Percentiles rank a stretch among this genome's conserved stretches.
These are phyloP conservation scores for Rubroboletus pulcherrimus DNA, from an alignment of 768 basidiomycete genomes.

Conservation along the genomic window DNA sequence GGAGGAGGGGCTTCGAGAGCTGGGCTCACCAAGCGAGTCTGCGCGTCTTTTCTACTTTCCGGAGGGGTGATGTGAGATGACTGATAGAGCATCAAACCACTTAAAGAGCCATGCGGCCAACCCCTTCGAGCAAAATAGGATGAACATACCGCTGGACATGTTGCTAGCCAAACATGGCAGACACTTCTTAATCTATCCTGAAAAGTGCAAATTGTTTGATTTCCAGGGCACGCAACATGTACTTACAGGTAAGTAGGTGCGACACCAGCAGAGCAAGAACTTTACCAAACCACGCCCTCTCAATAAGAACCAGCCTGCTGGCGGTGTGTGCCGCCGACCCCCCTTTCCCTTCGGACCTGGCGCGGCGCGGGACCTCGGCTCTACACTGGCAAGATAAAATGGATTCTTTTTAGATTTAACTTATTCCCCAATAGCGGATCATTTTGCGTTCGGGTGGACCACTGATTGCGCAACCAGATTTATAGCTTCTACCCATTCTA, in stretches of 20 bases:
- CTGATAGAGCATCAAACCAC: slow-evolving; percentile 14
- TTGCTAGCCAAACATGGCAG: slow-evolving; percentile 20
- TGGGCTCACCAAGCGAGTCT: background rate
- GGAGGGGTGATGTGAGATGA: slow-evolving; percentile 11
- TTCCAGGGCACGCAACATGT: slow-evolving; percentile 23
- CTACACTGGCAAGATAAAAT: background rate
- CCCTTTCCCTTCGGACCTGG: background rate
- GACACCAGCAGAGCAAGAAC: slow-evolving; percentile 7
- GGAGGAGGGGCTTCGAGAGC: background rate
- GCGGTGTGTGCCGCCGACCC: background rate
- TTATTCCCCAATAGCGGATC: slow-evolving; percentile 6
- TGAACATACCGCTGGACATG: slow-evolving; percentile 12
- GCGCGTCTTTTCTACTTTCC: slow-evolving; percentile 21
- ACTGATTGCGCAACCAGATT: background rate
- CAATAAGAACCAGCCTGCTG: slow-evolving; percentile 5
- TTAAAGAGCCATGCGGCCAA: slow-evolving; percentile 20
- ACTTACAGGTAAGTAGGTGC: slow-evolving; percentile 14
- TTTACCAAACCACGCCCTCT: slow-evolving; percentile 29
- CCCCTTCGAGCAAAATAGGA: slow-evolving; percentile 20
- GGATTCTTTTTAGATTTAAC: background rate
- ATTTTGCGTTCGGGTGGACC: slow-evolving; percentile 1
- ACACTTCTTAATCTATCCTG: slow-evolving; percentile 28
- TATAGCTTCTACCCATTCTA: background rate
- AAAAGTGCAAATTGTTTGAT: slow-evolving; percentile 31
- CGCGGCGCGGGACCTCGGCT: slow-evolving; percentile 11